Evolutionary conservation across 2,329 filamentous ascomycete species (phyloP).

Genomic region (Fusarium tricinctum): DNA sequence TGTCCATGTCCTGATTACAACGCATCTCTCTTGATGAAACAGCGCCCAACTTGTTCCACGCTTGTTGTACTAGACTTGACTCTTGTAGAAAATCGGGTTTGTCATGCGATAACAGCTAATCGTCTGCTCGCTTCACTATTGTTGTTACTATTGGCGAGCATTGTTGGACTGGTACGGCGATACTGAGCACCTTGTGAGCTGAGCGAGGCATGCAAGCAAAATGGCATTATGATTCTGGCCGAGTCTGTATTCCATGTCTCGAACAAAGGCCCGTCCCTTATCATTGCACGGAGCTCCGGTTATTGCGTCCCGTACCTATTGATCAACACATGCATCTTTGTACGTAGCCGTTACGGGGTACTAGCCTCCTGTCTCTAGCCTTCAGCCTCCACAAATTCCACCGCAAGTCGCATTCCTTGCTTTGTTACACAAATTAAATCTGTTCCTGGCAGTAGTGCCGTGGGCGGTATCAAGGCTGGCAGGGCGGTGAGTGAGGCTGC

Average conservation of each 20-base stretch:
- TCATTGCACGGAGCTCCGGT: constrained; percentile 10
- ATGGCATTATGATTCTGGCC: constrained; percentile 14
- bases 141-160: constrained; percentile 13
- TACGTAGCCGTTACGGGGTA: neutral
- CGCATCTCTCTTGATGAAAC: constrained; percentile 18
- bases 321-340: constrained; percentile 25
- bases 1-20: constrained; percentile 26
- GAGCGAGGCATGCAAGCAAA: constrained; percentile 15
- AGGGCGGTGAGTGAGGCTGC: constrained; percentile 32
- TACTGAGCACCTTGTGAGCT: constrained; percentile 17
- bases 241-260: neutral
- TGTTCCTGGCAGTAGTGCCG: constrained; percentile 23
- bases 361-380: constrained; percentile 1
- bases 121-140: constrained; percentile 21
- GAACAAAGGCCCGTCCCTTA: constrained; percentile 5
- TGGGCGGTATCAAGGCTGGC: constrained; percentile 4
- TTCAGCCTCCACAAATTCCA: constrained; percentile 37
- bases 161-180: constrained; percentile 2
- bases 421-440: constrained; percentile 21
- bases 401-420: constrained; percentile 20
- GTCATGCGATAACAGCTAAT: constrained; percentile 30
- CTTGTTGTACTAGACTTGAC: constrained; percentile 9
- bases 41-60: constrained; percentile 26
- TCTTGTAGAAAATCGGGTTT: constrained; percentile 11
- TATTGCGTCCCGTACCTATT: constrained; percentile 38